Evolutionary conservation across 2,329 filamentous ascomycete genomes (phyloP).

Genomic region (Mycosphaerella sp.): DNA sequence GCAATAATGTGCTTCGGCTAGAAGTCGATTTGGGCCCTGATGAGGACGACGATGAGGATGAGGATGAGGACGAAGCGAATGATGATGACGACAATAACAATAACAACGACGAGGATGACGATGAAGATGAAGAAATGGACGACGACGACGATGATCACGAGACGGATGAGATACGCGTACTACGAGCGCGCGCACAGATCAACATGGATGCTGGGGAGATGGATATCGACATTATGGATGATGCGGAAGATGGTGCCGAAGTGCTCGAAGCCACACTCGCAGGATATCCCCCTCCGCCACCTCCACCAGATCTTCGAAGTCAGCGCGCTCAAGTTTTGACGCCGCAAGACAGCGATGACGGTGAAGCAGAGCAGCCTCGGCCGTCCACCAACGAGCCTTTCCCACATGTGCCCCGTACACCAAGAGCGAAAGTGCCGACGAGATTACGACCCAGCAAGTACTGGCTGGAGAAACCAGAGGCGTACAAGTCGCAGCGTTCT

Average conservation of each 20-base stretch:
- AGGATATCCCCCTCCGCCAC: conserved; percentile 64
- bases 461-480: conserved; percentile 75
- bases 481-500: conserved; percentile 47
- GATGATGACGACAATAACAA: conserved; percentile 27
- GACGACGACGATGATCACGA: conserved; percentile 28
- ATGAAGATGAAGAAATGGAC: conserved; percentile 25
- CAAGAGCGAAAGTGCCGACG: conserved; percentile 42
- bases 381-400: conserved; percentile 25
- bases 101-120: conserved; percentile 24
- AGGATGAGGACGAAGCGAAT: conserved; percentile 45
- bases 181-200: conserved; percentile 6
- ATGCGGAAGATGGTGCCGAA: conserved; percentile 61
- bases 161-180: conserved; percentile 42
- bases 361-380: conserved; percentile 45
- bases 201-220: conserved; percentile 38
- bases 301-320: conserved; percentile 40
- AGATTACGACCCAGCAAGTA: conserved; percentile 66
- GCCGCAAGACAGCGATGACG: conserved; percentile 31
- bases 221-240: conserved; percentile 42
- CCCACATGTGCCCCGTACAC: conserved; percentile 73
- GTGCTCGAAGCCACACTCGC: conserved; percentile 71
- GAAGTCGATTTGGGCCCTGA: conserved; percentile 39
- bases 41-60: conserved; percentile 38
- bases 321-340: conserved; percentile 25
- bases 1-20: conserved; percentile 23